A percentile compares a stretch with the other conserved stretches of the same genome.
These are phyloP conservation scores for Rhytidiadelphus loreus DNA, from an alignment of 225 moss, liverwort and hornwort genomes.

Conservation along the genomic window DNA sequence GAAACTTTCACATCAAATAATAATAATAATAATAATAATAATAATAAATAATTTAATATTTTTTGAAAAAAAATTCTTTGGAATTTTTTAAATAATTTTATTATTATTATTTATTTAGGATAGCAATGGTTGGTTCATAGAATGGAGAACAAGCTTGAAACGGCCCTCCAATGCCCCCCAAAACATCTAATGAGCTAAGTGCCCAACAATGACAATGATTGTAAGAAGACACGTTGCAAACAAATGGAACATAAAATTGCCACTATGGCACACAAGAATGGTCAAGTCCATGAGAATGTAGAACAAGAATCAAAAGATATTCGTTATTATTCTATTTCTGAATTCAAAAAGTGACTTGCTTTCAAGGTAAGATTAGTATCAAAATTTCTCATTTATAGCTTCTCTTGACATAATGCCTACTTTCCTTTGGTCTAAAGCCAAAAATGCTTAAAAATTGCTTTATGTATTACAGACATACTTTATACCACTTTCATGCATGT, in stretches of 20 bases:
- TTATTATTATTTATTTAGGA: too few species aligned
- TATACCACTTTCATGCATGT: not conserved
- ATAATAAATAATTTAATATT: too few species aligned
- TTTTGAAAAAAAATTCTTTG: too few species aligned
- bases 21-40: too few species aligned
- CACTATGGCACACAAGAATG: accelerated
- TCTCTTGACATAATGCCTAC: not conserved
- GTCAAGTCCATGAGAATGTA: not conserved
- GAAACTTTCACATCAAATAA: too few species aligned
- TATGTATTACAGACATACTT: too few species aligned
- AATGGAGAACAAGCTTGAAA: too few species aligned
- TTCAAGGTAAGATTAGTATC: not conserved
- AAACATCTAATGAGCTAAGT: too few species aligned
- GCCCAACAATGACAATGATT: accelerated
- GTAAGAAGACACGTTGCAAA: accelerated
- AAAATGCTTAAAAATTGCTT: not conserved
- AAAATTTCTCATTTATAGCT: not conserved
- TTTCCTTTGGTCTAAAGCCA: not conserved
- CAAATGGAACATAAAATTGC: not conserved
- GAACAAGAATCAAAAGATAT: not conserved
- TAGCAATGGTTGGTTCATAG: too few species aligned
- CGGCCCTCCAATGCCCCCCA: too few species aligned
- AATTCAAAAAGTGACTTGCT: not conserved
- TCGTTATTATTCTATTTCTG: not conserved
- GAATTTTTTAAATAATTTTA: too few species aligned